Percentiles rank a stretch among this genome's conserved stretches.
Conservation (phyloP, 2,329 filamentous ascomycete genomes). For the Cladosporium sp. region DNA sequence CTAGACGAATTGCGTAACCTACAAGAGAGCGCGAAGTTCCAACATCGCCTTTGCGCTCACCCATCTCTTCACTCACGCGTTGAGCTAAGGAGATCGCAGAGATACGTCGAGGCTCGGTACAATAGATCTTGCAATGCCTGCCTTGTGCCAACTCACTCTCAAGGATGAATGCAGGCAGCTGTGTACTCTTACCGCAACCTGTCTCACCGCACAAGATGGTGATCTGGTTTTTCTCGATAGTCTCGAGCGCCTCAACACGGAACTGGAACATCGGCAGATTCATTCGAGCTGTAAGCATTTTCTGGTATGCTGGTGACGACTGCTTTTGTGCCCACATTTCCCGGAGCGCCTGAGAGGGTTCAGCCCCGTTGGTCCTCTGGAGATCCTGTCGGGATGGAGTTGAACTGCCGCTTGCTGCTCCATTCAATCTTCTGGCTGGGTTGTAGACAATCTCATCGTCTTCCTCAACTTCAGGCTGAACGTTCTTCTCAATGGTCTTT, state of each 20-base stretch:
- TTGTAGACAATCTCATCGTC: constrained; percentile 65
- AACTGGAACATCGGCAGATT: constrained; percentile 90
- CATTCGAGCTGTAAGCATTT: constrained; percentile 75
- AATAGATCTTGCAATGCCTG: constrained; percentile 85
- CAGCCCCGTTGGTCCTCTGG: constrained; percentile 16
- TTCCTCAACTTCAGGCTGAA: constrained; percentile 59
- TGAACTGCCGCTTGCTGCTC: constrained; percentile 32
- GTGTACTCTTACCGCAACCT: constrained; percentile 95
- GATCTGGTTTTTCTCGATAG: constrained; percentile 77
- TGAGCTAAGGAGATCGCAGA: constrained; percentile 92
- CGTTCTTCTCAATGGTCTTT: constrained; percentile 58
- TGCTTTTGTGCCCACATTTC: constrained; percentile 55
- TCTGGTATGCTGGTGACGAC: constrained; percentile 61
- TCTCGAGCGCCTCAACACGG: constrained; percentile 71
- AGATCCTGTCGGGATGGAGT: constrained; percentile 33
- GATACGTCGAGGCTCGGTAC: constrained; percentile 91
- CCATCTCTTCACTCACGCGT: constrained; percentile 91
- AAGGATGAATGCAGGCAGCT: constrained; percentile 90
- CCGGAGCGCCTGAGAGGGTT: constrained; percentile 44
- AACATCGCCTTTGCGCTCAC: constrained; percentile 77
- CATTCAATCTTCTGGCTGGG: constrained; percentile 54
- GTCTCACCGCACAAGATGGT: constrained; percentile 96
- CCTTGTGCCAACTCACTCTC: constrained; percentile 84
- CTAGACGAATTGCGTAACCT: constrained; percentile 90
- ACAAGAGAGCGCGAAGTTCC: constrained; percentile 82